phyloP scores from a whole-genome alignment of 768 basidiomycete genomes.

The Hygrocybe punicea region DNA sequence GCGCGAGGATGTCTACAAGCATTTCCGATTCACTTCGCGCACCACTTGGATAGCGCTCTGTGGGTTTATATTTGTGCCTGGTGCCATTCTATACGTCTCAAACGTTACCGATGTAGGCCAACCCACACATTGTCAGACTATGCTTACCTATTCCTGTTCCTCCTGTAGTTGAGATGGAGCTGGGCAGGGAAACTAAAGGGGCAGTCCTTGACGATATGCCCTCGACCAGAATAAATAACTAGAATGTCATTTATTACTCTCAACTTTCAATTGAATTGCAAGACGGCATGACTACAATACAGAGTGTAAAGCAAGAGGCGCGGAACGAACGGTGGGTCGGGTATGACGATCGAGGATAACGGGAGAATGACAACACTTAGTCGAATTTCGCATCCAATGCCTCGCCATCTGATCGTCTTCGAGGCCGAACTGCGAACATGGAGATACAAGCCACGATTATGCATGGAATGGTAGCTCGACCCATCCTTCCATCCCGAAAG shows the following conservation, averaged over 20 bases:
- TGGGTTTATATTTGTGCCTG: conserved; percentile 66
- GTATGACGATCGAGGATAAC: background rate
- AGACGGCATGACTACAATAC: no score
- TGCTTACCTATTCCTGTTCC: background rate
- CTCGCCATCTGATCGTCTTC: background rate
- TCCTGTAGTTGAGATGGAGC: conserved; percentile 15
- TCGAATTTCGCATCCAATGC: background rate
- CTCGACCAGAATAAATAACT: background rate
- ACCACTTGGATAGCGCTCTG: conserved; percentile 60
- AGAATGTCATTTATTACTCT: no score
- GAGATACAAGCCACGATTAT: conserved; percentile 30
- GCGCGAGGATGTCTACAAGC: conserved; percentile 82
- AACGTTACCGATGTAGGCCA: conserved; percentile 41
- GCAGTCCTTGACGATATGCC: conserved; percentile 22
- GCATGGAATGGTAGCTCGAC: conserved; percentile 46
- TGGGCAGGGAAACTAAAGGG: conserved; percentile 30
- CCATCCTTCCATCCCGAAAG: conserved; percentile 66
- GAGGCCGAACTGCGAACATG: background rate
- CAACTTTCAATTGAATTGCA: no score
- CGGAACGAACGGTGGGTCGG: background rate
- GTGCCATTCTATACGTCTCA: conserved; percentile 49
- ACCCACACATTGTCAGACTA: background rate
- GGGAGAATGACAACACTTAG: background rate
- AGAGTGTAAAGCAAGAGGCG: background rate
- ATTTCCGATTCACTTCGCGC: conserved; percentile 75